phyloP scores from a whole-genome alignment of 495 filamentous ascomycete genomes.

The Copromyces sp. region DNA sequence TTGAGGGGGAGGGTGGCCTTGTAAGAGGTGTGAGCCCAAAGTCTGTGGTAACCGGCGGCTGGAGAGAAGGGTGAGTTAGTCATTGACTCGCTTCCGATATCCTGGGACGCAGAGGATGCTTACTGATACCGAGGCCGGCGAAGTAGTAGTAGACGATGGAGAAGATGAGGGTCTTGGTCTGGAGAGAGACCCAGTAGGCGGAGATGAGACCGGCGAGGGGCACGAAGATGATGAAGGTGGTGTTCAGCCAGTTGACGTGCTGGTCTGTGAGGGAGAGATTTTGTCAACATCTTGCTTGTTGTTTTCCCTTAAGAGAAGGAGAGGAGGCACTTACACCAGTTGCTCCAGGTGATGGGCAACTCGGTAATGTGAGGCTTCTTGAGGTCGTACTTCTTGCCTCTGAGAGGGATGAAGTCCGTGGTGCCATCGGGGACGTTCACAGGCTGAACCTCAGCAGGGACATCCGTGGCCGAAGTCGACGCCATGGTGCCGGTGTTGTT shows the following conservation, averaged over 20 bases:
- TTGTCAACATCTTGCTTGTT: neutral
- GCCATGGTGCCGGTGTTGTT: conserved; percentile 27
- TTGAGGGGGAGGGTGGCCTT: conserved; percentile 79
- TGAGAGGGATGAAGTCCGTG: conserved; percentile 37
- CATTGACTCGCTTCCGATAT: neutral
- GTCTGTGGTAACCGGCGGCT: conserved; percentile 65
- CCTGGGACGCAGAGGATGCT: conserved; percentile 12
- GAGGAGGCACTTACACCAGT: conserved; percentile 47
- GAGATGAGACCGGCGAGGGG: conserved; percentile 67
- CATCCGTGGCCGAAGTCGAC: conserved; percentile 25
- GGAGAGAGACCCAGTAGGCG: conserved; percentile 73
- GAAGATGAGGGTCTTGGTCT: conserved; percentile 68
- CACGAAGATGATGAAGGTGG: conserved; percentile 75
- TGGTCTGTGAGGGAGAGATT: conserved; percentile 42
- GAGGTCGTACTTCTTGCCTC: conserved; percentile 35
- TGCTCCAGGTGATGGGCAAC: conserved; percentile 63
- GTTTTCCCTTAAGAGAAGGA: neutral
- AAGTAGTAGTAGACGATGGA: conserved; percentile 84
- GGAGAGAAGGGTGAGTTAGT: conserved; percentile 17
- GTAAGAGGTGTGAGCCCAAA: conserved; percentile 94
- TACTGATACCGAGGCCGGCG: conserved; percentile 83
- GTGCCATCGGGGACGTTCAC: conserved; percentile 38
- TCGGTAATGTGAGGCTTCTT: conserved; percentile 46
- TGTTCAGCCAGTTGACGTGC: conserved; percentile 94
- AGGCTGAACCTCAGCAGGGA: conserved; percentile 18